phyloP scores from a whole-genome alignment of 2,329 filamentous ascomycete genomes.

The Trichoderma arundinaceum region DNA sequence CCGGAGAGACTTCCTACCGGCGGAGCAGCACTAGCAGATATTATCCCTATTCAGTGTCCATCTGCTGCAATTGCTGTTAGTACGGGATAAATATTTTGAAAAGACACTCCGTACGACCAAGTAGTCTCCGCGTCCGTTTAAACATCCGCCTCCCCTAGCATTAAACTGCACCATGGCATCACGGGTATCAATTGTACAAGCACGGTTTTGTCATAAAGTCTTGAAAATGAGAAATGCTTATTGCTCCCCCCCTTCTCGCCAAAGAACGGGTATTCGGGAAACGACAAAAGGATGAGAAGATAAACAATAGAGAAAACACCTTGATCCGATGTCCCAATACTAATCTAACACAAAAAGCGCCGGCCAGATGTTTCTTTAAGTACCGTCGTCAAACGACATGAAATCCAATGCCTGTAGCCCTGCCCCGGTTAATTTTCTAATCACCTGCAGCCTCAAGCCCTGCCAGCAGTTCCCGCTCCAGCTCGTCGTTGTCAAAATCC shows the following conservation, averaged over 20 bases:
- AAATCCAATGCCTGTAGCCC: not conserved
- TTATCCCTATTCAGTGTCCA: not conserved
- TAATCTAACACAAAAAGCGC: conserved; percentile 27
- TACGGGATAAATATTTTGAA: not conserved
- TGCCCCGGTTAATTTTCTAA: conserved; percentile 28
- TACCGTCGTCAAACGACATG: not conserved
- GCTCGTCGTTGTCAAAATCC: conserved; percentile 60
- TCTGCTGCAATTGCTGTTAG: not conserved
- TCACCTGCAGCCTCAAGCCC: conserved; percentile 56
- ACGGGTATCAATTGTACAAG: not conserved
- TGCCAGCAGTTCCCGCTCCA: conserved; percentile 68
- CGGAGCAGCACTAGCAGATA: not conserved
- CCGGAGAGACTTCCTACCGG: conserved; percentile 13
- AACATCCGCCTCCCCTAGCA: too few relatives aligned
- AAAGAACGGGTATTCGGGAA: conserved; percentile 18
- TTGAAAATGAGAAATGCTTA: not conserved
- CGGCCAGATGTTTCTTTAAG: conserved; percentile 22
- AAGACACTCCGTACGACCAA: not conserved
- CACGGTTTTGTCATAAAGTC: not conserved
- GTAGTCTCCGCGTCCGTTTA: too few relatives aligned
- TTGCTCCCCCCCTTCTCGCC: conserved; percentile 16
- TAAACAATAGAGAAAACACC: not conserved
- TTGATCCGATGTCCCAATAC: conserved; percentile 10
- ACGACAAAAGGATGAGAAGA: not conserved
- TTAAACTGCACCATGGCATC: not conserved